Evolutionary conservation across 306 rosid genomes (phyloP).

Genomic region (Lathyrus oleraceus): DNA sequence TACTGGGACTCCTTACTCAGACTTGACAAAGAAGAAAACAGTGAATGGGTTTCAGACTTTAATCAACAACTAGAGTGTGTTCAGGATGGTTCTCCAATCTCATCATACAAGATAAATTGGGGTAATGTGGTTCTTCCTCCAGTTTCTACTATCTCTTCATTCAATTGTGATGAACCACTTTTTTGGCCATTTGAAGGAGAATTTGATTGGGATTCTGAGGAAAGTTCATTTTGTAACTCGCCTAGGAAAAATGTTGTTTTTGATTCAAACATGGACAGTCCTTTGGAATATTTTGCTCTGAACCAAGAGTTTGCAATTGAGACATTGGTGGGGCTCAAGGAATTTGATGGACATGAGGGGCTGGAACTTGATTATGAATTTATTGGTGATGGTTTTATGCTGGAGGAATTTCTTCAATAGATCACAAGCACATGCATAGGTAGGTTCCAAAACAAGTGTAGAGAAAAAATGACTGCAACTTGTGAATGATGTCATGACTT

Average conservation of each 20-base stretch:
- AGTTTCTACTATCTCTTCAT: slow-evolving; percentile 13
- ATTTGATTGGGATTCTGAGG: slow-evolving; percentile 39
- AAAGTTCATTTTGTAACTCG: slow-evolving; percentile 43
- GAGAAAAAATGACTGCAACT: slow-evolving; percentile 14
- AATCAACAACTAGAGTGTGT: slow-evolving; percentile 9
- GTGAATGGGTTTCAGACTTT: slow-evolving; percentile 30
- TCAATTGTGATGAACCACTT: slow-evolving; percentile 44
- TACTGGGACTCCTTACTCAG: slow-evolving; percentile 40
- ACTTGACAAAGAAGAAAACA: slow-evolving; percentile 46
- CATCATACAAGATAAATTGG: slow-evolving; percentile 26
- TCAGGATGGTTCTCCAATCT: slow-evolving; percentile 24
- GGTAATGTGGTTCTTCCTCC: slow-evolving; percentile 16
- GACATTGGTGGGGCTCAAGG: slow-evolving; percentile 56
- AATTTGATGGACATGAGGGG: slow-evolving; percentile 61
- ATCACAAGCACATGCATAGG: slow-evolving; percentile 7
- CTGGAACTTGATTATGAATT: slow-evolving; percentile 52
- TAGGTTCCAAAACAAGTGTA: slow-evolving; percentile 5
- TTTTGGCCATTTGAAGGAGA: slow-evolving; percentile 57
- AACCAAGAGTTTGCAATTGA: slow-evolving; percentile 47
- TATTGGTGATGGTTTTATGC: slow-evolving; percentile 31
- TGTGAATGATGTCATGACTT: slow-evolving; percentile 1
- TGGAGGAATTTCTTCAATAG: slow-evolving; percentile 30
- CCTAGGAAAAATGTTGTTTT: slow-evolving; percentile 40
- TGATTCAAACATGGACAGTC: slow-evolving; percentile 19
- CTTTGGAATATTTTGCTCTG: slow-evolving; percentile 31